Evolutionary conservation across 441 rosid genomes (phyloP).

Genomic region (Omphalea diandra): DNA sequence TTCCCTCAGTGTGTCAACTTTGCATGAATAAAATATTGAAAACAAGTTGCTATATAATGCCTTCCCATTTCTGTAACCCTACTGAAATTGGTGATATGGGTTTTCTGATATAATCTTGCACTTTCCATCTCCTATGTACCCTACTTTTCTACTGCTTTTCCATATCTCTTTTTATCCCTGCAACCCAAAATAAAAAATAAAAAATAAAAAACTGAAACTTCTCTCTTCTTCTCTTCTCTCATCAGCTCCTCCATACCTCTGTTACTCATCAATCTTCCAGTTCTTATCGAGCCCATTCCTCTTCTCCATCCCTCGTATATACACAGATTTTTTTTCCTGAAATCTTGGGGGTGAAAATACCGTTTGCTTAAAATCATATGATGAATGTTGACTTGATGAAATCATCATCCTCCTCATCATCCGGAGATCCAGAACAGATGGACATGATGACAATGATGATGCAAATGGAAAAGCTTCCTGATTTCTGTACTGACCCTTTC

Average conservation of each 20-base stretch:
- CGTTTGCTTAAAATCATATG: constrained; percentile 15
- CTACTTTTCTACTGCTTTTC: constrained; percentile 16
- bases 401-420: constrained; percentile 34
- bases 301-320: too few species aligned
- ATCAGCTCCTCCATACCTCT: too few species aligned
- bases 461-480: constrained; percentile 82
- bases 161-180: constrained; percentile 31
- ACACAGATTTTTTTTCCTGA: constrained; percentile 15
- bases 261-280: too few species aligned
- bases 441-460: constrained; percentile 75
- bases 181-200: background rate
- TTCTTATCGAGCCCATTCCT: constrained; percentile 20
- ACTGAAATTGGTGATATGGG: constrained; percentile 43
- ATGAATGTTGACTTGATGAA: constrained; percentile 59
- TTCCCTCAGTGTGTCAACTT: constrained; percentile 15
- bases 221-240: constrained; percentile 16
- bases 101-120: constrained; percentile 29
- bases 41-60: constrained; percentile 65
- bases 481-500: constrained; percentile 38
- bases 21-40: constrained; percentile 36
- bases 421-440: constrained; percentile 42
- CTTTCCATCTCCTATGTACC: constrained; percentile 17
- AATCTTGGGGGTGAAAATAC: constrained; percentile 1
- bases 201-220: too few species aligned
- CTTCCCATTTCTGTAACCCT: constrained; percentile 31